phyloP scores from a whole-genome alignment of 2,329 filamentous ascomycete genomes.

The Penicillium janthinellum region DNA sequence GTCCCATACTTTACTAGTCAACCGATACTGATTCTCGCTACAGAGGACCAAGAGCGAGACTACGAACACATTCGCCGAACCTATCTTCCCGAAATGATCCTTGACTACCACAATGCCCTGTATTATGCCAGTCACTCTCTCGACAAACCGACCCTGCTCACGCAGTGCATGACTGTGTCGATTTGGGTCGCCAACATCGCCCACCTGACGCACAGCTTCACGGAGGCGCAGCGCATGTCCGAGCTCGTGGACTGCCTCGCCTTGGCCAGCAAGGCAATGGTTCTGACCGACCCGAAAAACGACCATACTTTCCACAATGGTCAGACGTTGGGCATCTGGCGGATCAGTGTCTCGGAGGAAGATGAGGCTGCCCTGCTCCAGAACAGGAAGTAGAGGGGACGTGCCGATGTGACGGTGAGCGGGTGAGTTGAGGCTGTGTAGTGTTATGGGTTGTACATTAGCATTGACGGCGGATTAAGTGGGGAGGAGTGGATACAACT shows the following conservation, averaged over 20 bases:
- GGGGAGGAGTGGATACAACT: neutral
- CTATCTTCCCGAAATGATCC: slow-evolving; percentile 82
- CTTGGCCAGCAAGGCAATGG: slow-evolving; percentile 71
- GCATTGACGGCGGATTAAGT: neutral
- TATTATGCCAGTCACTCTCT: slow-evolving; percentile 76
- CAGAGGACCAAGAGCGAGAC: slow-evolving; percentile 61
- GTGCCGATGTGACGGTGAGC: neutral
- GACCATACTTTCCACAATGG: slow-evolving; percentile 44
- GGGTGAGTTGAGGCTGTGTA: slow-evolving; percentile 3
- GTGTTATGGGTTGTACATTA: neutral
- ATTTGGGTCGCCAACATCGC: slow-evolving; percentile 72
- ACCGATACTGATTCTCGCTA: slow-evolving; percentile 13
- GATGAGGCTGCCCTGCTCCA: slow-evolving; percentile 24
- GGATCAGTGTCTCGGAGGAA: slow-evolving; percentile 32
- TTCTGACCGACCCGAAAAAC: slow-evolving; percentile 51
- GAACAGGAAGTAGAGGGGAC: slow-evolving; percentile 6
- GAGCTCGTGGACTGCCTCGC: slow-evolving; percentile 79
- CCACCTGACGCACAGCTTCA: slow-evolving; percentile 66
- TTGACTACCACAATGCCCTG: slow-evolving; percentile 80
- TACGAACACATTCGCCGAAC: slow-evolving; percentile 68
- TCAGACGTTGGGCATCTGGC: slow-evolving; percentile 44
- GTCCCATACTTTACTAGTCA: neutral
- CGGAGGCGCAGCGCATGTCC: slow-evolving; percentile 67
- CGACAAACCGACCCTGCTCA: slow-evolving; percentile 70
- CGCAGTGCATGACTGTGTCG: slow-evolving; percentile 85